A percentile compares a stretch with the other conserved stretches of the same genome.
phyloP scores from a whole-genome alignment of 306 rosid genomes.

The Dicorynia guianensis region DNA sequence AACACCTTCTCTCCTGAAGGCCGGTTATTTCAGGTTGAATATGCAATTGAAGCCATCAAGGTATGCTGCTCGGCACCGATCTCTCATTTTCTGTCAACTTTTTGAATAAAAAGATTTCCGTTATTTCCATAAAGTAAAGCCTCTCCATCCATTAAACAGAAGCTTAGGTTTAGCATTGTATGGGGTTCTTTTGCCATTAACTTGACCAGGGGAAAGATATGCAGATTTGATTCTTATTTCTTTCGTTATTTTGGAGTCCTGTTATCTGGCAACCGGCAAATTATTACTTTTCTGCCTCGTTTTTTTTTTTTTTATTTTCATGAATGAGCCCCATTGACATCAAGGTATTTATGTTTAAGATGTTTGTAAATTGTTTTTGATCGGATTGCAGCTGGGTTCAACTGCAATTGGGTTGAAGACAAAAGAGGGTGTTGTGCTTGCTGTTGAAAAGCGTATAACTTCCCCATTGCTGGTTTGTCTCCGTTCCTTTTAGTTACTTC shows the following conservation, averaged over 20 bases:
- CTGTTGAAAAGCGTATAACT: constrained; percentile 96
- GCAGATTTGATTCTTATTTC: not conserved
- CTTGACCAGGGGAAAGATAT: not conserved
- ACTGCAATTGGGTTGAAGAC: constrained; percentile 97
- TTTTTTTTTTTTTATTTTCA: not conserved
- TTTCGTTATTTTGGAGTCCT: no score
- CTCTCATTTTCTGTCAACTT: not conserved
- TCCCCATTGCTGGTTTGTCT: constrained; percentile 83
- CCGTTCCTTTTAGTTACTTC: not conserved
- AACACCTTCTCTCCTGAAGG: constrained; percentile 99
- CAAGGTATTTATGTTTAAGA: no score
- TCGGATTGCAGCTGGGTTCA: constrained; percentile 76
- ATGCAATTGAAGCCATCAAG: constrained; percentile 99
- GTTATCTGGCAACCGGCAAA: not conserved
- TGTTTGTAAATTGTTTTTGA: constrained; percentile 6
- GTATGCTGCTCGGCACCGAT: constrained; percentile 38
- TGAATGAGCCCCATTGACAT: not conserved
- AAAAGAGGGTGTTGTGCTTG: constrained; percentile 93
- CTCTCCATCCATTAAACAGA: not conserved
- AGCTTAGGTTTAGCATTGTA: not conserved
- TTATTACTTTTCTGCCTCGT: not conserved
- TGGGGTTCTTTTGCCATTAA: not conserved
- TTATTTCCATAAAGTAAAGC: not conserved
- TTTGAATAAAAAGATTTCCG: not conserved
- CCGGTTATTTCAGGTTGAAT: constrained; percentile 95